Percentiles rank a stretch among this genome's conserved stretches.
phyloP scores from a whole-genome alignment of 495 filamentous ascomycete genomes.

The Penicillium verhagenii region DNA sequence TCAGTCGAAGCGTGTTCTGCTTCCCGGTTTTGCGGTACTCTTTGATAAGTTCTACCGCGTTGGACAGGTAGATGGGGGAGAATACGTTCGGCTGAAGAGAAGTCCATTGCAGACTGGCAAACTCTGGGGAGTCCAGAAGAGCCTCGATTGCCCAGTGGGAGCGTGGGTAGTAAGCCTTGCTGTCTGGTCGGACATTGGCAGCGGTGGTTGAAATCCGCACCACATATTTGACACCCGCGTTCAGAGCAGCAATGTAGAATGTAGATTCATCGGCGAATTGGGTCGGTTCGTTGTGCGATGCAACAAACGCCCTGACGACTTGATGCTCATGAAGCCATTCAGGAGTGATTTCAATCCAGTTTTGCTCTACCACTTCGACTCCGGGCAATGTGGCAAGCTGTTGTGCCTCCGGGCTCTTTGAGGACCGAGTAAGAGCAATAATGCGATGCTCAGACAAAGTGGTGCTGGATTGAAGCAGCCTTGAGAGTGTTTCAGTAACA shows the following conservation, averaged over 20 bases:
- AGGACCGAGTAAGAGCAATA: conserved; percentile 41
- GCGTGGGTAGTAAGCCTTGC: conserved; percentile 39
- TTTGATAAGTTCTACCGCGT: conserved; percentile 32
- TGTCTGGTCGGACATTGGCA: conserved; percentile 42
- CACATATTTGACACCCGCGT: conserved; percentile 46
- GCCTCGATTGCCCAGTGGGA: conserved; percentile 47
- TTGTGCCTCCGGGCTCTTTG: conserved; percentile 28
- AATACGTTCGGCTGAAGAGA: conserved; percentile 48
- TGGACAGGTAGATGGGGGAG: conserved; percentile 15
- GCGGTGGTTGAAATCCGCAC: conserved; percentile 48
- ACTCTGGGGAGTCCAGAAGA: conserved; percentile 38
- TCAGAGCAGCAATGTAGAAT: conserved; percentile 37
- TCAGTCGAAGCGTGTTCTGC: conserved; percentile 27
- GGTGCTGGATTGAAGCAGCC: conserved; percentile 27
- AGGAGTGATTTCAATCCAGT: conserved; percentile 42
- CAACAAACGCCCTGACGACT: conserved; percentile 42
- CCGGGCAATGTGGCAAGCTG: conserved; percentile 34
- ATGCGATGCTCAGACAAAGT: conserved; percentile 30
- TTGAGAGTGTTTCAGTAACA: conserved; percentile 32
- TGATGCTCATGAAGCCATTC: conserved; percentile 43
- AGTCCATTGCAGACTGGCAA: conserved; percentile 42
- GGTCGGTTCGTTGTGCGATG: conserved; percentile 36
- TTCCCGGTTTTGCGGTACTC: conserved; percentile 38
- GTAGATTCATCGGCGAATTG: conserved; percentile 45
- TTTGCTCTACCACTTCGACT: conserved; percentile 42